Base-by-base conservation (phyloP, 164 flowering plant species). In the Brasenia schreberi region DNA sequence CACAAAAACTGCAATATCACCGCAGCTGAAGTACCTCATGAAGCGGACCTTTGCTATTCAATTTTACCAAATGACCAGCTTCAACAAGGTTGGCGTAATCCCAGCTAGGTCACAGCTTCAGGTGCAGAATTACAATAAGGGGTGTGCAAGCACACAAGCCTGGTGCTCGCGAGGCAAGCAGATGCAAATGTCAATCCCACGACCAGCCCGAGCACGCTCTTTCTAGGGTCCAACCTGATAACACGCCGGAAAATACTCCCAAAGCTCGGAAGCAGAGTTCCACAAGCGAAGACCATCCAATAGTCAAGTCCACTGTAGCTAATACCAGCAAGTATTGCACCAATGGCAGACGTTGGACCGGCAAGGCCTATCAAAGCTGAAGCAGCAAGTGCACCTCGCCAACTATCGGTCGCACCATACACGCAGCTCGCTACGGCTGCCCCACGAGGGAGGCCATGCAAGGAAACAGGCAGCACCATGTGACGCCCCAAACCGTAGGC, bases 401-500 rank as follows among this genome's bases (percentile, higher is more conserved):
- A 94, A 67, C 89, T 91, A 75, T 81, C 89, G 5, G 98, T 91
- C 2, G 97, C 95, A 19, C 97, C 97, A 65, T 76, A 85, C 59
- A 89, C 80, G 72, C 96, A 89, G 76, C 98, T 89, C 0, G 96
- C 97, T 5, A 91, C 98, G 12, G 97, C 98, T n/a, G 97, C 93
- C 9, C 98, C 98, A 0, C 96, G 83, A 42, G 97, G 94, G n/a
- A 94, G 85, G 7, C 98, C 96, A 60, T 94, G 98, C 5, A 94
- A 81, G 18, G 97, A 86, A 43, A 83, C 96, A 0, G 96, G 96
- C 60, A 92, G 86, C 67, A 94, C 87, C 86, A 94, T 91, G 78
- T 90, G 92, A 44, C 85, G 84, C 43, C 97, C 98, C 6, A 90
- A 79, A 17, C 92, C 99, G 64, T 89, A 88, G 5, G 97, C 98